Percentiles rank a stretch among this genome's conserved stretches.
phyloP scores from a whole-genome alignment of 805 yeast species.

The Ogataea paraovalis region DNA sequence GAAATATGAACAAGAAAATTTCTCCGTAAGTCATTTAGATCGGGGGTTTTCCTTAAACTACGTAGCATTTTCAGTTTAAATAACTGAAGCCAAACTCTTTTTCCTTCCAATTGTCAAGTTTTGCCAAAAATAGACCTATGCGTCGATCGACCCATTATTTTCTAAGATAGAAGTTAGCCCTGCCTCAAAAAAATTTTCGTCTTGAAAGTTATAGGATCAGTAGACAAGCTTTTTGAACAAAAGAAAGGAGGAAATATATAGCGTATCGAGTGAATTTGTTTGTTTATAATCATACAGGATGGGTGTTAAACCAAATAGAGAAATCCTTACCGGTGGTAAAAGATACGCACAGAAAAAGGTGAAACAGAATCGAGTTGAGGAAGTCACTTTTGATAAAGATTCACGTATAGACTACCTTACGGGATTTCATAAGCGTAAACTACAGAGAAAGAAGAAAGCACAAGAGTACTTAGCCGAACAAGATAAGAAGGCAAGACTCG shows the following conservation, averaged over 20 bases:
- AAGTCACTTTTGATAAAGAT: constrained; percentile 78
- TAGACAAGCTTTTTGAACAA: no score
- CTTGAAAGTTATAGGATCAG: no score
- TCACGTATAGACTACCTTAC: constrained; percentile 81
- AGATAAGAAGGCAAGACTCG: constrained; percentile 66
- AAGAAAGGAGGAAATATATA: not conserved
- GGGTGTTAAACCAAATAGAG: constrained; percentile 55
- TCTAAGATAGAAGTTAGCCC: not conserved
- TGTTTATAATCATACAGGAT: not conserved
- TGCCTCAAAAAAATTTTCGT: not conserved
- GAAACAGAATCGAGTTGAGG: constrained; percentile 68
- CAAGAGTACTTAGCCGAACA: constrained; percentile 71
- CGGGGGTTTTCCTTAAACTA: no score
- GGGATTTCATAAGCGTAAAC: constrained; percentile 92
- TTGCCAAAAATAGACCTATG: not conserved
- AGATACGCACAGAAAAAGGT: constrained; percentile 67
- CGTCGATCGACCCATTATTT: not conserved
- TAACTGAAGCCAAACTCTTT: no score
- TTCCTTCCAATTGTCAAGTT: no score
- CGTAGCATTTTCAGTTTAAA: no score
- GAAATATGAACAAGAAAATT: no score
- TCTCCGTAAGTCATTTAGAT: no score
- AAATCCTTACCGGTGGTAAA: constrained; percentile 84
- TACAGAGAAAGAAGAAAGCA: constrained; percentile 85
- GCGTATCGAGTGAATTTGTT: no score